Evolutionary conservation across 2,329 filamentous ascomycete species (phyloP).

Genomic region (Arthrobotrys pseudoclavata): DNA sequence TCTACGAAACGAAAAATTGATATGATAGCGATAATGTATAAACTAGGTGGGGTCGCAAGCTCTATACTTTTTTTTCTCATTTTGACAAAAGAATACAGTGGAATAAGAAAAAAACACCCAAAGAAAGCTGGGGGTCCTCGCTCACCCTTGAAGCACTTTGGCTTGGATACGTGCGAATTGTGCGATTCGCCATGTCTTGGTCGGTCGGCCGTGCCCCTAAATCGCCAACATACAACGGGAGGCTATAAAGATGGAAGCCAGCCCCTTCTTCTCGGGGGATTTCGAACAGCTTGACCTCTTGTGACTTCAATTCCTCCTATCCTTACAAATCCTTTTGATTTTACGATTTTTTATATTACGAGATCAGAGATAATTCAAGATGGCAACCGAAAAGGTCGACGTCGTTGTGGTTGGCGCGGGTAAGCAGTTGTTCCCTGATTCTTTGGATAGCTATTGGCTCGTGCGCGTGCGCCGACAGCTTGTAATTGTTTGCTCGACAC

Average conservation of each 20-base stretch:
- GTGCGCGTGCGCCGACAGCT: conserved; percentile 21
- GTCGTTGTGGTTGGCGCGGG: conserved; percentile 59
- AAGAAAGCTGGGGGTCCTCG: conserved; percentile 33
- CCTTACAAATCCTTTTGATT: conserved; percentile 11
- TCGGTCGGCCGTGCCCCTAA: conserved; percentile 45
- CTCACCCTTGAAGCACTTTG: conserved; percentile 49
- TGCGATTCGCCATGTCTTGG: conserved; percentile 40
- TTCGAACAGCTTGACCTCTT: conserved; percentile 21
- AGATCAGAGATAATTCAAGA: conserved; percentile 27
- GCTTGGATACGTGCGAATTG: conserved; percentile 57
- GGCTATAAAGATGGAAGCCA: conserved; percentile 48
- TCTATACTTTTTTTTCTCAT: neutral
- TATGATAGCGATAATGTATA: conserved; percentile 58
- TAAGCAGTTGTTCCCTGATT: conserved; percentile 21
- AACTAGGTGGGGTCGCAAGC: conserved; percentile 54
- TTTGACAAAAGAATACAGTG: neutral
- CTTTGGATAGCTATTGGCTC: conserved; percentile 12
- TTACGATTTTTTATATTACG: conserved; percentile 21
- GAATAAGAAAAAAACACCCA: conserved; percentile 51
- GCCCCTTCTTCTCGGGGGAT: conserved; percentile 33
- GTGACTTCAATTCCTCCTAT: conserved; percentile 15
- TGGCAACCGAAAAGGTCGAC: conserved; percentile 57
- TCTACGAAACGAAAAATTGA: conserved; percentile 56
- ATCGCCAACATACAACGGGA: neutral
- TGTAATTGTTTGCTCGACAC: conserved; percentile 13